Base-by-base conservation (phyloP, 495 filamentous ascomycete genomes). In the Aspergillus leporis region DNA sequence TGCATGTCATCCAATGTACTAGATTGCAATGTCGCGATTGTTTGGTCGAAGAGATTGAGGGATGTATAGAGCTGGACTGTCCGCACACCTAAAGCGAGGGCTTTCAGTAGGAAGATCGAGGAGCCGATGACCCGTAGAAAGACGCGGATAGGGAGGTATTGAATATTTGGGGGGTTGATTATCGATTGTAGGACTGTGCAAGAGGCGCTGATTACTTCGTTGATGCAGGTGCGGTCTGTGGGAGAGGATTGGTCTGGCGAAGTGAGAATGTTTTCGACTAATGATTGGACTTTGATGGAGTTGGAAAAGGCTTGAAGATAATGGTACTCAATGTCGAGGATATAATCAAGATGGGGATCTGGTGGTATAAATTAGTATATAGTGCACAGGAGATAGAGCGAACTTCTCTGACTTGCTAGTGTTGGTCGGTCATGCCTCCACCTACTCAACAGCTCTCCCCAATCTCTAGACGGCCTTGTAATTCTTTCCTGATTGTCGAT, bases 31-130 rank as follows among this genome's bases (percentile, higher is more conserved):
- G 71, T 63, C 14, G 55, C 48, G 50, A 76, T 74, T 3, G 63
- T 64, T n/a, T 55, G 50, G 22, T 76, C 72, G 12, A 78, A 68
- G n/a, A 75, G 67, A 21, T 67, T 62, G 4, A 78, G 61, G 5
- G 72, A 68, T 5, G 68, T 63, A 38, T 71, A 62, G 16, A 78
- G 58, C 54, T 75, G 70, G 6, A 63, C 55, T 32, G 67, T 72
- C 28, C 67, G 64, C 1, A 66, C 66, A 1, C 75, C 75, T 5
- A 78, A 57, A 34, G 69, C 70, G 14, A 78, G 59, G 9, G 73
- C 70, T 64, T 78, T 78, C 48, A 78, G 65, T 1, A 77, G 60
- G 46, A 73, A 78, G 53, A 78, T 73, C 0, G 71, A 73, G 4
- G 70, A 67, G 13, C 68, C 72, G 10, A 71, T 74, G n/a, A 72